Evolutionary conservation across 163 green algal genomes (phyloP), one percentile per base, ranked within the genome.

Genomic region (Prototheca cutis): DNA sequence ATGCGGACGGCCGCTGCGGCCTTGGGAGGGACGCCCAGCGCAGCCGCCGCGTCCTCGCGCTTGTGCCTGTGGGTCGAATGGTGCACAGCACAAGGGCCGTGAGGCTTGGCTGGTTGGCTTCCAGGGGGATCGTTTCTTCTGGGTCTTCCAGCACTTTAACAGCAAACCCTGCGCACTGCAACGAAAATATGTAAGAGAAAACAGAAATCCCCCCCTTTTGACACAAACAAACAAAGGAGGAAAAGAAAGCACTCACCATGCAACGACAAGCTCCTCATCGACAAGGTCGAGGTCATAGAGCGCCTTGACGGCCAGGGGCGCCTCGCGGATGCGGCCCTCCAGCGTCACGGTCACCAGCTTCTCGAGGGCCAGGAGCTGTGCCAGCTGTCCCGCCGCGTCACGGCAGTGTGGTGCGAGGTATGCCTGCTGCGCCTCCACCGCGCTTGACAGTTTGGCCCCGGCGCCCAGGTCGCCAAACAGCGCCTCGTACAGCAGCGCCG

Each of bases 301-400:
- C 36, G 59, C 72, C 72, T 95, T 93, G 34, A 95, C 67, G 24
- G 80, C 74, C 55, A 86, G 67, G 2, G 77, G 65, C 23, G 72
- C 63, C 73, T 94, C 87, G 47, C 68, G 71, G n/a, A 69, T 40
- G 30, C 80, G 74, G 30, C 71, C 76, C 0, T 79, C 71, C 28
- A 70, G 51, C 3, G 59, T 58, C 21, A 89, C 74, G 4, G 72
- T 72, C 25, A 90, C 36, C 36, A 91, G 62, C 66, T 87, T 67
- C 80, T 98, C 91, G 27, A 96, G 48, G 5, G 80, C 87, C 27
- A 91, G 71, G 51, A 97, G 84, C 69, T 92, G 81, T 13, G 79
- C 79, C 34, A 90, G 71, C 75, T 93, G 84, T 5, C 68, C 58
- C 18, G 75, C 65, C 0, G 62, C 40, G 55, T 88, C 80, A 40